These are phyloP conservation scores for Barbarea vulgaris DNA, from an alignment of 345 rosid genomes.

Conservation along the genomic window DNA sequence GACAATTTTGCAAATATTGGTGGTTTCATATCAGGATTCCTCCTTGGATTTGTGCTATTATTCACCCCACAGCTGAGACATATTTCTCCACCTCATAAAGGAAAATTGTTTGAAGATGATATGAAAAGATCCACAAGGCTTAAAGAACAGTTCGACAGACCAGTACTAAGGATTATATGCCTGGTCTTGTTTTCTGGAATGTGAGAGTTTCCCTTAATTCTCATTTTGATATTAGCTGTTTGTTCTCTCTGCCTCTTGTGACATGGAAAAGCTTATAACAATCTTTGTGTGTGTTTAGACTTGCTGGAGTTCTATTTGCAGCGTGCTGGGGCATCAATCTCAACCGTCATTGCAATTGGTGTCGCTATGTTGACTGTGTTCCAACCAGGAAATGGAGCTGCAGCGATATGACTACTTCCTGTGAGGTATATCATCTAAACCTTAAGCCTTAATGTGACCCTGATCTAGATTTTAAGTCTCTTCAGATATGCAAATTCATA, in stretches of 20 bases:
- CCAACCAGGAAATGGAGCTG: constrained; percentile 78
- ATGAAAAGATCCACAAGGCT: constrained; percentile 48
- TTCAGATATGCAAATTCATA: neutral
- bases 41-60: constrained; percentile 71
- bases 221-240: neutral
- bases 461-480: neutral
- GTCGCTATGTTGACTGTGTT: constrained; percentile 66
- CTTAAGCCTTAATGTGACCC: constrained; percentile 2
- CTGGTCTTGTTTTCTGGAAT: constrained; percentile 54
- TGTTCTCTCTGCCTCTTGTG: neutral
- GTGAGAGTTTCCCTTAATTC: constrained; percentile 50
- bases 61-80: constrained; percentile 61
- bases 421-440: constrained; percentile 55
- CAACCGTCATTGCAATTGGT: constrained; percentile 71
- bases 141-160: constrained; percentile 72
- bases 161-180: constrained; percentile 58
- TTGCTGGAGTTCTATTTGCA: constrained; percentile 55
- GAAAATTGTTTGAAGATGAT: constrained; percentile 51
- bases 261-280: constrained; percentile 7
- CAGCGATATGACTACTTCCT: constrained; percentile 59
- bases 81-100: constrained; percentile 47
- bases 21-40: constrained; percentile 71
- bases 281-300: constrained; percentile 35
- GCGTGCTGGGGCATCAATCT: constrained; percentile 53
- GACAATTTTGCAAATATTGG: constrained; percentile 79